Evolutionary conservation across 2,329 filamentous ascomycete genomes (phyloP).

Genomic region (Sclerotinia glacialis): DNA sequence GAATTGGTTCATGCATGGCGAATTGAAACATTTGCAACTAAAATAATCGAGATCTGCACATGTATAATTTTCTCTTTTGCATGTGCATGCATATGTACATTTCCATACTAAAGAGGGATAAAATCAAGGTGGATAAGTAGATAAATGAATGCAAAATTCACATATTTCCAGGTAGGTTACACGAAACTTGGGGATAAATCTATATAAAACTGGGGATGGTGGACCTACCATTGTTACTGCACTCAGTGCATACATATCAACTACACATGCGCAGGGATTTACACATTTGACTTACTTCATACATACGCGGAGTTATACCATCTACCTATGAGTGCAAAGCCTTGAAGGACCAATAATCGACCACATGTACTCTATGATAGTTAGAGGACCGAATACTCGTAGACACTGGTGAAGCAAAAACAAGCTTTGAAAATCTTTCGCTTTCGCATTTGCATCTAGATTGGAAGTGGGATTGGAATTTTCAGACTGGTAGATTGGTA

Average conservation of each 20-base stretch:
- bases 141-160: not conserved
- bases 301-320: too few relatives aligned
- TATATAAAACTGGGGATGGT: not conserved
- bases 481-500: too few relatives aligned
- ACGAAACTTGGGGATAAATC: not conserved
- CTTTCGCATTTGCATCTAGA: too few relatives aligned
- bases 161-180: not conserved
- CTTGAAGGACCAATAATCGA: too few relatives aligned
- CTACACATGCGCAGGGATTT: not conserved
- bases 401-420: too few relatives aligned
- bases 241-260: not conserved
- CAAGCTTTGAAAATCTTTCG: too few relatives aligned
- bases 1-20: conserved; percentile 6
- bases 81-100: not conserved
- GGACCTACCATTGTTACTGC: not conserved
- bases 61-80: not conserved
- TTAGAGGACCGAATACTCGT: too few relatives aligned
- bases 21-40: not conserved
- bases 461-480: too few relatives aligned
- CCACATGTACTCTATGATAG: too few relatives aligned
- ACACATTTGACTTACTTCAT: too few relatives aligned
- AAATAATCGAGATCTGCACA: conserved; percentile 1
- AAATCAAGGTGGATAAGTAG: too few relatives aligned
- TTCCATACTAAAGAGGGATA: not conserved
- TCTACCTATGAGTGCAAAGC: too few relatives aligned